Evolutionary conservation across 805 yeast genomes (phyloP).

Genomic region (Scheffersomyces coipomensis): DNA sequence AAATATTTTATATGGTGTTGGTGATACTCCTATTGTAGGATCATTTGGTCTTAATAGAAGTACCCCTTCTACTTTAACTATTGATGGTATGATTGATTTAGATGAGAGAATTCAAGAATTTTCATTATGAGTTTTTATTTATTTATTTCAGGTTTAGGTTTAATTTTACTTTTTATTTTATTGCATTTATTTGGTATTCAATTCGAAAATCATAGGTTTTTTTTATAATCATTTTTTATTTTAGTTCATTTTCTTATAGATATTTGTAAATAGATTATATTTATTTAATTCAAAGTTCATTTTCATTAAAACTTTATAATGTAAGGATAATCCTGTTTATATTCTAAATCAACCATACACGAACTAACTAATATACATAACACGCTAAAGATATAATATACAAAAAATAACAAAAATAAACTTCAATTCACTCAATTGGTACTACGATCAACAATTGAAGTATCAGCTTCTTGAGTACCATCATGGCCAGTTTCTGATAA

Average conservation of each 20-base stretch:
- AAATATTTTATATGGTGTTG: constrained; percentile 43
- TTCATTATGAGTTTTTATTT: constrained; percentile 13
- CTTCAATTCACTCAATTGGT: neutral
- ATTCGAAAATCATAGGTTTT: too few relatives aligned
- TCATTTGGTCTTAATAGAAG: constrained; percentile 14
- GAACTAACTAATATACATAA: neutral
- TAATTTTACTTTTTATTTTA: neutral
- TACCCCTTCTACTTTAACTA: constrained; percentile 10
- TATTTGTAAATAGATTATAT: too few relatives aligned
- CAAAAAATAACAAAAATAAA: neutral
- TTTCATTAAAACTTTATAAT: too few relatives aligned
- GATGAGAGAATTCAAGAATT: constrained; percentile 36
- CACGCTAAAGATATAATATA: neutral
- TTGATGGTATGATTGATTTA: constrained; percentile 27
- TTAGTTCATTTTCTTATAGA: too few relatives aligned
- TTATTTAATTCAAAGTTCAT: too few relatives aligned
- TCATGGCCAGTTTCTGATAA: constrained; percentile 10
- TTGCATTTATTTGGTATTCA: neutral
- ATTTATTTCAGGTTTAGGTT: too few relatives aligned
- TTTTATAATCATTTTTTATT: too few relatives aligned
- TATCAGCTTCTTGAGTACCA: neutral
- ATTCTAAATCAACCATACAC: too few relatives aligned
- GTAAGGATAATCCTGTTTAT: too few relatives aligned
- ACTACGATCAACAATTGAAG: neutral
- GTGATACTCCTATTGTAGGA: constrained; percentile 37